Conservation (phyloP, 73 alveolate species). For the Paramecium primaurelia region DNA sequence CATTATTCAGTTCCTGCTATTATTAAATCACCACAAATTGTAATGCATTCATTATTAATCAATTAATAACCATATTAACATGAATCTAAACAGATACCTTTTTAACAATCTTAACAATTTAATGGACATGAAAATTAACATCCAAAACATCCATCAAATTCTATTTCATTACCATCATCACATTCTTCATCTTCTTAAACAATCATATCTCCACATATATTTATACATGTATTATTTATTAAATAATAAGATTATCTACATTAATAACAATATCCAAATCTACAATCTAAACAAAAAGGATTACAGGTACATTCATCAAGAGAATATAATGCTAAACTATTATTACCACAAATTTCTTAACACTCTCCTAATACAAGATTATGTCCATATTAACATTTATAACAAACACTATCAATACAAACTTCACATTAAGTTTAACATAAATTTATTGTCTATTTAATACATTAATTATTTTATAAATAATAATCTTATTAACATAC, state of each 20-base stretch:
- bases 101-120: background rate
- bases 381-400: background rate
- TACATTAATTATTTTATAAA: background rate
- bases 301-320: background rate
- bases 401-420: background rate
- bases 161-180: conserved; percentile 23
- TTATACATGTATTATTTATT: background rate
- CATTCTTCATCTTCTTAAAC: background rate
- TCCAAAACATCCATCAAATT: background rate
- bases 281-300: background rate
- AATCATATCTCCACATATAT: background rate
- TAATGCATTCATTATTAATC: background rate
- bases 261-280: background rate
- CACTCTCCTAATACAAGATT: background rate
- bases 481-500: background rate
- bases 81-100: background rate
- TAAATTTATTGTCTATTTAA: background rate
- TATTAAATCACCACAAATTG: conserved; percentile 54
- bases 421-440: background rate
- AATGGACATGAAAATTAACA: background rate
- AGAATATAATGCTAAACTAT: background rate
- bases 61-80: background rate
- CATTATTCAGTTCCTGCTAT: background rate
- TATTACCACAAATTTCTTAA: background rate
- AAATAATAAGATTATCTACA: background rate